A percentile compares a stretch with the other conserved stretches of the same genome.
Evolutionary conservation across 352 stramenopile genomes (phyloP).

Genomic region (Hyaloperonospora arabidopsidis): DNA sequence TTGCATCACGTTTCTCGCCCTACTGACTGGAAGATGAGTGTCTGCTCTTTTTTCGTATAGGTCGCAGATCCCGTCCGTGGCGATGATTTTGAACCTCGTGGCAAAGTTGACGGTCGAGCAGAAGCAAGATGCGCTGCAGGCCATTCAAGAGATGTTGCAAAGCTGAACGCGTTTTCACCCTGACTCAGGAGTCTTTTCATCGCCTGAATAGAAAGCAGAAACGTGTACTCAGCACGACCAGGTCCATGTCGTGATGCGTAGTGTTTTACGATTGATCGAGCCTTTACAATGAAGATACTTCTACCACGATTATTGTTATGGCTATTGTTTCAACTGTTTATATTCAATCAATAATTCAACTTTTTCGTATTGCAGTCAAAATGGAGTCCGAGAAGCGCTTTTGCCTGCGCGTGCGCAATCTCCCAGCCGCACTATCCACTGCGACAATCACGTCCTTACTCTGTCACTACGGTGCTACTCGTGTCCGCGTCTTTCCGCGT

Average conservation of each 20-base stretch:
- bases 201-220: constrained; percentile 18
- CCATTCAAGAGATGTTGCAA: constrained; percentile 57
- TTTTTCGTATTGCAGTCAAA: neutral
- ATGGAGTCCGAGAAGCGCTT: constrained; percentile 15
- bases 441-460: constrained; percentile 54
- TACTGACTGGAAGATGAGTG: constrained; percentile 4
- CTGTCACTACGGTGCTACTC: constrained; percentile 44
- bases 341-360: constrained; percentile 11
- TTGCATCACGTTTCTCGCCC: neutral
- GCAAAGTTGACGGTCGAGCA: constrained; percentile 52
- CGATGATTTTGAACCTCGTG: constrained; percentile 71
- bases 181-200: constrained; percentile 5
- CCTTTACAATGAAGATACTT: no score
- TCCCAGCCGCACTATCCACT: constrained; percentile 46
- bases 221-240: constrained; percentile 6
- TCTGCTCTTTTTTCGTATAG: constrained; percentile 15
- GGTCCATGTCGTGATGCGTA: neutral
- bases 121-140: constrained; percentile 59
- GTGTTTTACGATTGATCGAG: no score
- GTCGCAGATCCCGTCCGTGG: constrained; percentile 51
- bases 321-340: neutral
- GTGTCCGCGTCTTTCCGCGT: constrained; percentile 37
- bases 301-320: neutral
- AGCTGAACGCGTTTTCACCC: constrained; percentile 17
- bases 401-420: constrained; percentile 47